phyloP scores from a whole-genome alignment of 1,139 yeast species.

The Trichomonascaceae sp. region DNA sequence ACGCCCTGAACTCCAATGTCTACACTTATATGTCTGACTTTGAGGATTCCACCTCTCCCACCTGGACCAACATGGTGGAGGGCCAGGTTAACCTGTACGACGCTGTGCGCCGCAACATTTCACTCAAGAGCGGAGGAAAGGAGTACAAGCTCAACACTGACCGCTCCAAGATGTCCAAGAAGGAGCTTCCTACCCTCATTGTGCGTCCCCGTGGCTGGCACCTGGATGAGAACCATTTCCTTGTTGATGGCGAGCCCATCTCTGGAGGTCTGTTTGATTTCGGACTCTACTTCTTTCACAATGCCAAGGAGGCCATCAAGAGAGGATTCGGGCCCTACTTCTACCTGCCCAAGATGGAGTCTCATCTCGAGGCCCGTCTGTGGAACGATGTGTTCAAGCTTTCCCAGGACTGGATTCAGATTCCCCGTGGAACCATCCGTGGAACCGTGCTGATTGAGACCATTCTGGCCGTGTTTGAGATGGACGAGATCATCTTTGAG shows the following conservation, averaged over 20 bases:
- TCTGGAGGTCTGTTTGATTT: constrained; percentile 67
- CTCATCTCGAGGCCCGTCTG: constrained; percentile 63
- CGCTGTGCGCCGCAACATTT: constrained; percentile 61
- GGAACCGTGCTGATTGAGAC: constrained; percentile 73
- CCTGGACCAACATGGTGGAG: constrained; percentile 75
- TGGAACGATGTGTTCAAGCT: constrained; percentile 67
- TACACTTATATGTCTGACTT: constrained; percentile 93
- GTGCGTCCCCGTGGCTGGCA: constrained; percentile 88
- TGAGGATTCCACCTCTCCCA: constrained; percentile 91
- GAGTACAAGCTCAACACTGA: constrained; percentile 42
- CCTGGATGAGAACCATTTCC: constrained; percentile 57
- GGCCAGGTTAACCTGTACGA: constrained; percentile 93
- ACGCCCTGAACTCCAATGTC: constrained; percentile 79
- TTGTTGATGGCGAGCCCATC: constrained; percentile 64
- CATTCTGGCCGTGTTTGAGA: constrained; percentile 63
- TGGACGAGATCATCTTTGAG: constrained; percentile 71
- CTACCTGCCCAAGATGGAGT: constrained; percentile 72
- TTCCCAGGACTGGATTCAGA: constrained; percentile 53
- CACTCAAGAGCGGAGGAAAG: constrained; percentile 48
- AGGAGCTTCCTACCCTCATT: constrained; percentile 49
- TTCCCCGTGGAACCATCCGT: constrained; percentile 61
- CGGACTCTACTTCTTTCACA: constrained; percentile 64
- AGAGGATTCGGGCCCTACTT: constrained; percentile 68
- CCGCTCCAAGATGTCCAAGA: constrained; percentile 13
- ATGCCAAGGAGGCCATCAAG: constrained; percentile 45